Conservation (phyloP, 75 land plant genomes). For the Adiantum capillusveneris region DNA sequence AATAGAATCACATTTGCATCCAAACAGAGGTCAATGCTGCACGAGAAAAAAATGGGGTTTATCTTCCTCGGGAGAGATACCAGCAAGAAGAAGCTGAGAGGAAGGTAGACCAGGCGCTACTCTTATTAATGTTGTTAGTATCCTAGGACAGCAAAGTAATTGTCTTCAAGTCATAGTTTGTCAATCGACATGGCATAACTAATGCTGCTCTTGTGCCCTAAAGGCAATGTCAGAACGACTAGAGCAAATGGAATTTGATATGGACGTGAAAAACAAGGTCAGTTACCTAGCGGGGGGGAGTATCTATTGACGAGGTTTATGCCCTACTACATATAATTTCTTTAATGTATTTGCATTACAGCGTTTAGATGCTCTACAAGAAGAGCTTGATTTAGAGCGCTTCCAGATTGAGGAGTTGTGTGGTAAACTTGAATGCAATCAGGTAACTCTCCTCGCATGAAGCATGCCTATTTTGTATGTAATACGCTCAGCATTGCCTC, state of each 20-base stretch:
- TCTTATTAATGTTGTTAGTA: no score
- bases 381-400: conserved; percentile 42
- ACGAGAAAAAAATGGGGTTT: conserved; percentile 39
- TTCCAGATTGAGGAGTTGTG: conserved; percentile 39
- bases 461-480: no score
- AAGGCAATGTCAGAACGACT: conserved; percentile 36
- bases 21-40: conserved; percentile 36
- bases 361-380: conserved; percentile 69
- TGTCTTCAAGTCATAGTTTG: no score
- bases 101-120: no score
- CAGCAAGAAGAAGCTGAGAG: conserved; percentile 39
- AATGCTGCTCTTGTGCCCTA: not conserved
- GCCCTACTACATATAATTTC: no score
- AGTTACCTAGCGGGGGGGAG: no score
- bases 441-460: conserved; percentile 31
- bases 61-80: conserved; percentile 32
- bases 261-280: conserved; percentile 37
- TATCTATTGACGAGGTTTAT: no score
- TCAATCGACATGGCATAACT: no score
- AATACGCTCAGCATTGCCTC: not conserved
- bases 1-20: not conserved
- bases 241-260: conserved; percentile 31
- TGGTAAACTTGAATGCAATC: conserved; percentile 22
- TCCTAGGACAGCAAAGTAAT: no score
- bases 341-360: conserved; percentile 11